Evolutionary conservation across 768 basidiomycete genomes (phyloP).

Genomic region (Suillus spraguei): DNA sequence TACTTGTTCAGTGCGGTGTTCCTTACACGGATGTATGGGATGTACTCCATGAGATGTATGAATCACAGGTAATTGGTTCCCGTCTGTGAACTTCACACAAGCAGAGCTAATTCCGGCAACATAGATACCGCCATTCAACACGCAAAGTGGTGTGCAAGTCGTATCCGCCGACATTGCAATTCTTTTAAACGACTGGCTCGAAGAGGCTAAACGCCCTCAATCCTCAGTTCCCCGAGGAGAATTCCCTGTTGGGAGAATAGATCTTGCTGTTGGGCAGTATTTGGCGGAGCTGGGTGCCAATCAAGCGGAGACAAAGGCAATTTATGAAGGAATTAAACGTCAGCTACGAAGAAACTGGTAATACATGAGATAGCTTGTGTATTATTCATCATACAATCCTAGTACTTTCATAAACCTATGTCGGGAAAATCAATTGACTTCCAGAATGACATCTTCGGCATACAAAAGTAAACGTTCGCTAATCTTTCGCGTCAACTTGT

Average conservation of each 20-base stretch:
- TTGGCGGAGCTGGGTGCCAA: conserved; percentile 66
- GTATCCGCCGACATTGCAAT: conserved; percentile 83
- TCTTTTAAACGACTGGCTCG: conserved; percentile 79
- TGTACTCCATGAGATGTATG: conserved; percentile 82
- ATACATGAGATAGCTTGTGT: conserved; percentile 12
- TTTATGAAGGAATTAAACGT: conserved; percentile 73
- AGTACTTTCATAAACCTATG: not conserved
- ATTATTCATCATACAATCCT: conserved; percentile 1
- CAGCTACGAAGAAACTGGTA: conserved; percentile 75
- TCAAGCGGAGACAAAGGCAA: conserved; percentile 59
- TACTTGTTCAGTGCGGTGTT: conserved; percentile 80
- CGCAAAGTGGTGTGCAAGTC: conserved; percentile 75
- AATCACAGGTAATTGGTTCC: conserved; percentile 68
- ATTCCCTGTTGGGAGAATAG: conserved; percentile 79
- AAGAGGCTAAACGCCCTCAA: conserved; percentile 74
- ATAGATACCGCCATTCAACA: conserved; percentile 83
- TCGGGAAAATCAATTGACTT: conserved; percentile 52
- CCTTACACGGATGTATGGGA: conserved; percentile 85
- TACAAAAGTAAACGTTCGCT: conserved; percentile 64
- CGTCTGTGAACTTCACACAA: conserved; percentile 8
- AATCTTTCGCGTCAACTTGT: conserved; percentile 58
- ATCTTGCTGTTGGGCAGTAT: conserved; percentile 74
- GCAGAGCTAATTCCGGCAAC: conserved; percentile 10
- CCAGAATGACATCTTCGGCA: conserved; percentile 81
- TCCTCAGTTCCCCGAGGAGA: conserved; percentile 62